Evolutionary conservation across 179 eudicot genomes (phyloP), one percentile per base, ranked within the genome.

Genomic region (Corrigiola litoralis): DNA sequence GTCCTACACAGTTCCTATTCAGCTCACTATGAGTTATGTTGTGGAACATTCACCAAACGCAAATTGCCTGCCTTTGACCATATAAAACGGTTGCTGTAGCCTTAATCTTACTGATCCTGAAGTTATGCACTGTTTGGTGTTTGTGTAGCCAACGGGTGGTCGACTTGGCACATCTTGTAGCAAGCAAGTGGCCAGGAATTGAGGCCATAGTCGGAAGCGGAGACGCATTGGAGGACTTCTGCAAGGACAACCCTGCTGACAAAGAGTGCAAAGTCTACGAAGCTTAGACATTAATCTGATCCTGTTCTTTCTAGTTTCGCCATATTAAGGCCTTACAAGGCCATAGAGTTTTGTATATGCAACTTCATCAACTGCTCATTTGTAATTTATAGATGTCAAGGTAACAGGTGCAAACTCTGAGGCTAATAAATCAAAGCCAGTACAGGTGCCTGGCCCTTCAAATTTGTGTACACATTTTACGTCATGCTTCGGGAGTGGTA

Each of bases 111-210:
- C 36, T 42, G 16, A 24, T 24, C 2, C 38, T 47, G 2, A 47
- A 66, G 18, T 51, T 53, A 12, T 31, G 33, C 11, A 6, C 36
- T 6, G 7, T 53, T 28, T 29, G 61, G 36, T 57, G 50, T 23
- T 65, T 66, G 18, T 69, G 73, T 69, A 90, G 97, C 77, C 97
- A 90, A 84, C 70, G 97, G 40, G 97, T 90, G 37, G 95, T 90
- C n/a, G 97, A 90, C 77, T 82, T 90, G 84, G 92, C 97, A 21
- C 84, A 88, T 70, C 69, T 90, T 18, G 92, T 90, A 49, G 97
- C 97, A 34, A 65, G 63, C 69, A 84, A 90, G 66, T 90, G 97
- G 97, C 91, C 95, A 0, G 97, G 92, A 37, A 28, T 40, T 44
- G 62, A 81, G 10, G 74, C 33, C 51, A 28, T 37, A 14, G 52